These are phyloP conservation scores for Ploettnerulaceae sp. DNA, from an alignment of 2,329 filamentous ascomycete species.

Conservation along the genomic window DNA sequence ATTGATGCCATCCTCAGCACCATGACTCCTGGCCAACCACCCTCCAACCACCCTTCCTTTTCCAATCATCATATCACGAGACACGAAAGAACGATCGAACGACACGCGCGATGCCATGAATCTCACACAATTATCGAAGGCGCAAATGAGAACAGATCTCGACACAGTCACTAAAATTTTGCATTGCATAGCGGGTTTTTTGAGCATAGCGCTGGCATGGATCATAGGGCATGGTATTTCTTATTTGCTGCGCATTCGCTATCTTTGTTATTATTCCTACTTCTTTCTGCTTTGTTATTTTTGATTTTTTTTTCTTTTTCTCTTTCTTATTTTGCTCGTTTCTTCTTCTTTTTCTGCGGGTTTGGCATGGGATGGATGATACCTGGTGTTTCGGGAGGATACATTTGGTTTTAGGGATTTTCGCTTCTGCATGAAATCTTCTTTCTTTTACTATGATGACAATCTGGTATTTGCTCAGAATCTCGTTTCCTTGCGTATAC, in stretches of 20 bases:
- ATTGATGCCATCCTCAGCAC: conserved; percentile 27
- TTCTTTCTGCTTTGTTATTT: conserved; percentile 13
- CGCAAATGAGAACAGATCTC: conserved; percentile 25
- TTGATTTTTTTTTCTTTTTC: conserved; percentile 12
- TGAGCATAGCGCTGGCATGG: conserved; percentile 30
- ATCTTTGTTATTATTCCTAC: conserved; percentile 6
- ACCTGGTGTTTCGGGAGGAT: conserved; percentile 30
- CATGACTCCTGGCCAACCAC: conserved; percentile 17
- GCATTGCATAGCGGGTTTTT: conserved; percentile 30
- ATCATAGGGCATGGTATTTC: conserved; percentile 25
- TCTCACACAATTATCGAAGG: conserved; percentile 32
- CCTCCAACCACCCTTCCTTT: conserved; percentile 8
- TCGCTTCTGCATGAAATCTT: conserved; percentile 6
- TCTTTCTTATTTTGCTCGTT: too few species aligned
- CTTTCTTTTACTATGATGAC: conserved; percentile 12
- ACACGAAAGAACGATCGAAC: conserved; percentile 21
- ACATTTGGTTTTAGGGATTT: conserved; percentile 12
- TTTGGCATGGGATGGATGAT: conserved; percentile 32
- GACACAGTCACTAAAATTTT: conserved; percentile 24
- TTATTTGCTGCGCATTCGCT: conserved; percentile 15
- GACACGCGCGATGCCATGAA: conserved; percentile 29
- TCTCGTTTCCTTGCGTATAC: conserved; percentile 7
- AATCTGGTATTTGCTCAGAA: conserved; percentile 27
- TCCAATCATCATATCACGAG: conserved; percentile 12
- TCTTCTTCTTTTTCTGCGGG: conserved; percentile 8